These are phyloP conservation scores for Pluteus cervinus DNA, from an alignment of 768 basidiomycete genomes.

Conservation along the genomic window DNA sequence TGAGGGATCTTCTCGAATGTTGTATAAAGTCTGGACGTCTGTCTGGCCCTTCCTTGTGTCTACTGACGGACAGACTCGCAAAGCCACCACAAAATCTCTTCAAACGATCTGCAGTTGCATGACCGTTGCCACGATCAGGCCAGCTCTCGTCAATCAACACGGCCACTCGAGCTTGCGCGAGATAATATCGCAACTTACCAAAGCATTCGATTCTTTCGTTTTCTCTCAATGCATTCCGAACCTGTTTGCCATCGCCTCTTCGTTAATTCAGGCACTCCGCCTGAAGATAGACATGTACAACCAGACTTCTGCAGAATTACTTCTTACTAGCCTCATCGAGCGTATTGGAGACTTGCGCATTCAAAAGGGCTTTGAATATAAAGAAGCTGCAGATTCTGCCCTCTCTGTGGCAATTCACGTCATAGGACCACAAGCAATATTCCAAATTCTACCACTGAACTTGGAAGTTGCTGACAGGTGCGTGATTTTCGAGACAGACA, in stretches of 20 bases:
- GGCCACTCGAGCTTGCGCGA: conserved; percentile 51
- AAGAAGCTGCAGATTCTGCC: conserved; percentile 78
- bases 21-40: conserved; percentile 66
- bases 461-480: conserved; percentile 78
- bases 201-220: conserved; percentile 66
- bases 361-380: conserved; percentile 83
- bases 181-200: conserved; percentile 57
- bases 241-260: conserved; percentile 65
- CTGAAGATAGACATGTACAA: no score
- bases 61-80: conserved; percentile 50
- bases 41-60: conserved; percentile 79
- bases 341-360: conserved; percentile 70
- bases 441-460: conserved; percentile 76
- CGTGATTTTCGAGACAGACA: conserved; percentile 14
- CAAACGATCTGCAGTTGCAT: conserved; percentile 65
- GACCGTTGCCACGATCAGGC: conserved; percentile 50
- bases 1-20: conserved; percentile 43
- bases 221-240: conserved; percentile 77
- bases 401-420: conserved; percentile 78
- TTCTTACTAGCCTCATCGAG: conserved; percentile 64
- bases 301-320: conserved; percentile 57
- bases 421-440: conserved; percentile 76
- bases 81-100: conserved; percentile 59
- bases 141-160: conserved; percentile 42
- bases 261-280: conserved; percentile 60